phyloP scores from a whole-genome alignment of 2,329 filamentous ascomycete species.

The Alternaria solani region DNA sequence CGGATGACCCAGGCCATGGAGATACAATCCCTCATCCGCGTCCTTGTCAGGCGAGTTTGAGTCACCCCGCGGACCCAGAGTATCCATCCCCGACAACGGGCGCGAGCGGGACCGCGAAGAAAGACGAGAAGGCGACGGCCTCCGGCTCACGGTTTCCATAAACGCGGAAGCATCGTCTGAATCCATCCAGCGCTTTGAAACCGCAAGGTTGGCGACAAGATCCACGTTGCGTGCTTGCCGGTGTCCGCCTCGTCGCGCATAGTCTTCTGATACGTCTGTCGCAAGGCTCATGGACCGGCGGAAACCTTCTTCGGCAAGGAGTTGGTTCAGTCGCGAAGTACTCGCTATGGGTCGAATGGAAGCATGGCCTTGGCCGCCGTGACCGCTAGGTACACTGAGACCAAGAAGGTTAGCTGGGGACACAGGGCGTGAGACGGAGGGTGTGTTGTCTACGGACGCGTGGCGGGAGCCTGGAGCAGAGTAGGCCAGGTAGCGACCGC shows the following conservation, averaged over 20 bases:
- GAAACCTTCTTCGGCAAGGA: not conserved
- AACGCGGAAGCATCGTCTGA: not conserved
- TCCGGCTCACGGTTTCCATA: not conserved
- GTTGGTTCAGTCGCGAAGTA: constrained; percentile 11
- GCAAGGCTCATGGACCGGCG: not conserved
- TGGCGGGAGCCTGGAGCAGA: constrained; percentile 37
- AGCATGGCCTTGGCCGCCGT: not conserved
- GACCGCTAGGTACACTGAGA: not conserved
- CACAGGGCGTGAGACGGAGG: constrained; percentile 2
- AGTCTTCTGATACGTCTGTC: constrained; percentile 2
- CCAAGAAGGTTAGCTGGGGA: constrained; percentile 2
- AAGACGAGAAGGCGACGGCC: not conserved
- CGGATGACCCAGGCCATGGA: constrained; percentile 5
- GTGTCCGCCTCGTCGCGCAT: not conserved
- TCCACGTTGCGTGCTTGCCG: not conserved
- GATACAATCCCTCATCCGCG: not conserved
- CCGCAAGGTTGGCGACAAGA: not conserved
- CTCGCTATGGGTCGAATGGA: constrained; percentile 20
- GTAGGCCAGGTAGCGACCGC: constrained; percentile 30
- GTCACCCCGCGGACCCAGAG: not conserved
- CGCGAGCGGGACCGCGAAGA: not conserved
- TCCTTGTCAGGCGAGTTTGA: not conserved
- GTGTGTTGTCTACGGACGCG: constrained; percentile 21
- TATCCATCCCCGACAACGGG: not conserved
- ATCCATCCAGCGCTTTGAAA: constrained; percentile 8